Evolutionary conservation across 441 rosid genomes (phyloP).

Genomic region (Caryocar brasiliense): DNA sequence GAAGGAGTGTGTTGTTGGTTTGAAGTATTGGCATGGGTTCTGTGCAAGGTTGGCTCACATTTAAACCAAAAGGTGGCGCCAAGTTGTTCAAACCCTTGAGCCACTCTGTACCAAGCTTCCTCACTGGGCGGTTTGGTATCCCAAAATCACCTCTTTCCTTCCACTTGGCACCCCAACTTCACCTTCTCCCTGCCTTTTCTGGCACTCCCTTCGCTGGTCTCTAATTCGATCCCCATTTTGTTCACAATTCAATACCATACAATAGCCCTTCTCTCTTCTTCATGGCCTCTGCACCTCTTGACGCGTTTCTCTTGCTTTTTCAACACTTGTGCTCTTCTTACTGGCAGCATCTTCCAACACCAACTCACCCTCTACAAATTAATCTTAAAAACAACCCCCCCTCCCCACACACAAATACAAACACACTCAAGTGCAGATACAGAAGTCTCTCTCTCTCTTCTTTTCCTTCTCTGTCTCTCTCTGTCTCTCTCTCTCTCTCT

Average conservation of each 20-base stretch:
- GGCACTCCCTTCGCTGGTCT: conserved; percentile 5
- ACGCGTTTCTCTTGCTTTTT: conserved; percentile 29
- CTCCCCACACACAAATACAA: not conserved
- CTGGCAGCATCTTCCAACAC: conserved; percentile 21
- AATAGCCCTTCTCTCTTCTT: conserved; percentile 8
- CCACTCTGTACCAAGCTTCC: conserved; percentile 16
- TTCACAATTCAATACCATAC: too few relatives aligned
- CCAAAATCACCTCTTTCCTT: conserved; percentile 33
- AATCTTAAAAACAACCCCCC: not conserved
- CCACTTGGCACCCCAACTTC: conserved; percentile 41
- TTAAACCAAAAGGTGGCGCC: conserved; percentile 32
- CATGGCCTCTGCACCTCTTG: conserved; percentile 16
- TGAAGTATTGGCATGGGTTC: conserved; percentile 7
- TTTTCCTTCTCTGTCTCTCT: too few relatives aligned
- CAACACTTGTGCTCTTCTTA: conserved; percentile 21
- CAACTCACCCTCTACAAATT: conserved; percentile 14
- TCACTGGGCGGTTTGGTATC: conserved; percentile 41
- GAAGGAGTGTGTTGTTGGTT: not conserved
- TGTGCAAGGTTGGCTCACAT: conserved; percentile 18
- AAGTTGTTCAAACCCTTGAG: conserved; percentile 9
- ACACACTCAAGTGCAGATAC: not conserved
- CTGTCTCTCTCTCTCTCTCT: too few relatives aligned
- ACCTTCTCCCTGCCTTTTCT: too few relatives aligned
- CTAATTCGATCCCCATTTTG: conserved; percentile 2
- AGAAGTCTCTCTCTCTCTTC: too few relatives aligned